Percentiles rank a stretch among this genome's conserved stretches.
phyloP scores from a whole-genome alignment of 179 eudicot genomes.

The Actinidia chinensis region DNA sequence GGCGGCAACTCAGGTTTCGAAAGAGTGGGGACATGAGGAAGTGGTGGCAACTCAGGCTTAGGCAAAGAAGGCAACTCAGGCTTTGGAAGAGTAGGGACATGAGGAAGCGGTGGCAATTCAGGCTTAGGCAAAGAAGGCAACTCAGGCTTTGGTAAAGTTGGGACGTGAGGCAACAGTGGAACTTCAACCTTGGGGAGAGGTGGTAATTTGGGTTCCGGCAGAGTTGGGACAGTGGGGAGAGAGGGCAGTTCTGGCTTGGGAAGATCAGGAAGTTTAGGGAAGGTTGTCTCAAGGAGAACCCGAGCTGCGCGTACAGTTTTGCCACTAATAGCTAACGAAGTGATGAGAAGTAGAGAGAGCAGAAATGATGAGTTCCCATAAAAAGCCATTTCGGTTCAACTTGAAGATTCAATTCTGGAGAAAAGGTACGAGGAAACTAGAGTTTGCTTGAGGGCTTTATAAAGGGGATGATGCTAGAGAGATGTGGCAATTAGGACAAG shows the following conservation, averaged over 20 bases:
- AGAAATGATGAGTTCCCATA: not conserved
- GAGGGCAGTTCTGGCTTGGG: constrained; percentile 27
- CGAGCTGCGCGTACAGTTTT: constrained; percentile 21
- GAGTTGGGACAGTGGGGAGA: constrained; percentile 15
- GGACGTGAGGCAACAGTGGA: not conserved
- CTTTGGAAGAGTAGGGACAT: no score
- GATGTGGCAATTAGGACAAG: not conserved
- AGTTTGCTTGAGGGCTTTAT: no score
- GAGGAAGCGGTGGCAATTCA: not conserved
- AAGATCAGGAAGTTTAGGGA: constrained; percentile 31
- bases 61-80: no score
- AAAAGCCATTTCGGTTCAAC: no score
- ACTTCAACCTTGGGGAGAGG: constrained; percentile 15
- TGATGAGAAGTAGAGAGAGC: constrained; percentile 11
- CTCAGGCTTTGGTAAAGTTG: constrained; percentile 13
- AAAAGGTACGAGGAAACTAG: no score
- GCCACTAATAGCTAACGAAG: constrained; percentile 12
- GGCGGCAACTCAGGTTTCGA: no score
- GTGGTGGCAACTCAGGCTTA: no score
- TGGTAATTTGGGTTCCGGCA: constrained; percentile 21
- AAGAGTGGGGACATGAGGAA: no score
- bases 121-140: constrained; percentile 24
- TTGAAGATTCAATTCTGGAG: no score
- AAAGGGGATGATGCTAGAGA: no score
- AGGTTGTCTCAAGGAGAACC: constrained; percentile 28